These are phyloP conservation scores for Lecanicillium sp. DNA, from an alignment of 2,329 filamentous ascomycete genomes.

Conservation along the genomic window DNA sequence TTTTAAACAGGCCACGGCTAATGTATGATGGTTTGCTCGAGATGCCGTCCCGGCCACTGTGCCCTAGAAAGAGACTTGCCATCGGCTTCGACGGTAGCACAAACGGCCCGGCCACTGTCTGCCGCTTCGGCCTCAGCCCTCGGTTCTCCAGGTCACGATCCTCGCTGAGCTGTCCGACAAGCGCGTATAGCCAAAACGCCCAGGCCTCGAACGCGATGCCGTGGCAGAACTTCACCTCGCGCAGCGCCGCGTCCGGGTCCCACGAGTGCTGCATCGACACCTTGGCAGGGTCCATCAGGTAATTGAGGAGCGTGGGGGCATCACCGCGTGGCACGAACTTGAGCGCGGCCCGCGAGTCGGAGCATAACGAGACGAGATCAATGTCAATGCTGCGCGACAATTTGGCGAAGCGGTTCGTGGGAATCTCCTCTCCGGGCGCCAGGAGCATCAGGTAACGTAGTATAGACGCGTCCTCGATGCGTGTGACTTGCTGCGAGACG, in stretches of 20 bases:
- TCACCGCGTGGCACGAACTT: constrained; percentile 26
- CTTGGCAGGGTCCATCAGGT: constrained; percentile 29
- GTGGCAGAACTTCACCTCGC: constrained; percentile 27
- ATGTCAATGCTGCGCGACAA: constrained; percentile 29
- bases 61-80: constrained; percentile 32
- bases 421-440: constrained; percentile 23
- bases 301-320: constrained; percentile 29
- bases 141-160: constrained; percentile 28
- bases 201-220: constrained; percentile 32
- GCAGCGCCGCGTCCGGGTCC: constrained; percentile 24
- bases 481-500: constrained; percentile 19
- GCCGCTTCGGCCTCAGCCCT: constrained; percentile 19
- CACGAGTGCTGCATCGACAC: constrained; percentile 23
- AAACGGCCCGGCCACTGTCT: constrained; percentile 30
- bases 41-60: constrained; percentile 31
- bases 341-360: constrained; percentile 28
- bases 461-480: constrained; percentile 26
- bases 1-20: constrained; percentile 29
- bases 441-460: constrained; percentile 31
- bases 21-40: constrained; percentile 30
- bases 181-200: constrained; percentile 37
- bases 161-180: constrained; percentile 32
- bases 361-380: constrained; percentile 29
- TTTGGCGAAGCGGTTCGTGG: constrained; percentile 20
- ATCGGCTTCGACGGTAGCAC: constrained; percentile 34